Evolutionary conservation across 768 basidiomycete genomes (phyloP).

Genomic region (Boletus rex-veris): DNA sequence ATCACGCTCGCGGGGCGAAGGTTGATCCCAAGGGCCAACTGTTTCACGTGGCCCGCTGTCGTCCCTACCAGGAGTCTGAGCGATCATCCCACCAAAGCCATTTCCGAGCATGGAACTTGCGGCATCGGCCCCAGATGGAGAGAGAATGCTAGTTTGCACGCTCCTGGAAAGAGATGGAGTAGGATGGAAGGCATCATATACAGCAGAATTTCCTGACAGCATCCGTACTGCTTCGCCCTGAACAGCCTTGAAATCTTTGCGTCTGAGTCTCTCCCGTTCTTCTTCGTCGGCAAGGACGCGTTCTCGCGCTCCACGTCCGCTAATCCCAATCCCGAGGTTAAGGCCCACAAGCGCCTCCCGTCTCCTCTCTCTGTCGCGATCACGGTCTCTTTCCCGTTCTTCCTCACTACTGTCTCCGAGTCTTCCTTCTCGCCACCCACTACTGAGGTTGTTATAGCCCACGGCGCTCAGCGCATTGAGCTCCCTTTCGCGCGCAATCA

Average conservation of each 20-base stretch:
- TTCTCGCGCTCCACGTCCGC: slow-evolving; percentile 55
- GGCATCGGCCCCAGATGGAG: slow-evolving; percentile 19
- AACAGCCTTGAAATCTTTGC: slow-evolving; percentile 46
- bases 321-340: slow-evolving; percentile 26
- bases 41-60: slow-evolving; percentile 22
- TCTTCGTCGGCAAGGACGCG: slow-evolving; percentile 58
- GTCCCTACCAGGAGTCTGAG: slow-evolving; percentile 26
- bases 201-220: slow-evolving; percentile 41
- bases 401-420: slow-evolving; percentile 33
- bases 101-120: slow-evolving; percentile 19
- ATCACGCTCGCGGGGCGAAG: slow-evolving; percentile 33
- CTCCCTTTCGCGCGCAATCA: slow-evolving; percentile 47
- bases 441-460: slow-evolving; percentile 36
- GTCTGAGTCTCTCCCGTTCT: slow-evolving; percentile 51
- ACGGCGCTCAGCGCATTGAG: slow-evolving; percentile 45
- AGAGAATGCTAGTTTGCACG: slow-evolving; percentile 22
- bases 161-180: slow-evolving; percentile 37
- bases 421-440: slow-evolving; percentile 36
- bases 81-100: slow-evolving; percentile 24
- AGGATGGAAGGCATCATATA: slow-evolving; percentile 80
- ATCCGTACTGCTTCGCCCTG: slow-evolving; percentile 38
- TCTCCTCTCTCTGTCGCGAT: slow-evolving; percentile 39
- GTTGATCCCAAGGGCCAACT: slow-evolving; percentile 34
- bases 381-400: slow-evolving; percentile 47
- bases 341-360: slow-evolving; percentile 44